phyloP scores from a whole-genome alignment of 495 filamentous ascomycete species.

The Aspergillus sclerotiicarbonarius region DNA sequence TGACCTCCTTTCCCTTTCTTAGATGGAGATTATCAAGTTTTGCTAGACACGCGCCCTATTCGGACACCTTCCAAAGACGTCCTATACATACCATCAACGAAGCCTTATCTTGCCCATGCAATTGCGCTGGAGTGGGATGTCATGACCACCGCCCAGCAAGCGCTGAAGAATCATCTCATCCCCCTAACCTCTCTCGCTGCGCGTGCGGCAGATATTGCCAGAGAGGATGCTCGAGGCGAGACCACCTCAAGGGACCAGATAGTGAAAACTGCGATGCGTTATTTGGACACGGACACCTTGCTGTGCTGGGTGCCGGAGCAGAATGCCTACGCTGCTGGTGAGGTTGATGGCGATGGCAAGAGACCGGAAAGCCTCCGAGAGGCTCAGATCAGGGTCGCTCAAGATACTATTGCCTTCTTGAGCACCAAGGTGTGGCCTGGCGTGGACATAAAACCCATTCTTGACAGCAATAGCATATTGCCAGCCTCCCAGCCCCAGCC shows the following conservation, averaged over 20 bases:
- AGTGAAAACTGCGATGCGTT: constrained; percentile 67
- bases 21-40: constrained; percentile 65
- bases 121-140: constrained; percentile 92
- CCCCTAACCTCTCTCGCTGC: constrained; percentile 84
- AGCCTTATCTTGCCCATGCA: constrained; percentile 79
- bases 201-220: constrained; percentile 74
- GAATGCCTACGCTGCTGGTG: constrained; percentile 25
- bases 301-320: constrained; percentile 84
- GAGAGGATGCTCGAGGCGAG: constrained; percentile 56
- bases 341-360: constrained; percentile 27
- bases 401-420: constrained; percentile 67
- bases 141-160: constrained; percentile 74
- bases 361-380: constrained; percentile 59
- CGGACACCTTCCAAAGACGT: constrained; percentile 70
- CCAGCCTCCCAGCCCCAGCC: constrained; percentile 66
- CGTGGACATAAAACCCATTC: constrained; percentile 67
- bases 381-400: constrained; percentile 64
- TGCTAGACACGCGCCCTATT: constrained; percentile 78
- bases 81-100: constrained; percentile 68
- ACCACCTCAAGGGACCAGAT: constrained; percentile 55
- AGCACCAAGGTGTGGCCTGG: constrained; percentile 81
- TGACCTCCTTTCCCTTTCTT: constrained; percentile 1
- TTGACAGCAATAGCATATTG: constrained; percentile 71
- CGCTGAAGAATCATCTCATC: constrained; percentile 73
- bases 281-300: constrained; percentile 90